These are phyloP conservation scores for Prinsepia uniflora DNA, from an alignment of 306 rosid species.

Conservation along the genomic window DNA sequence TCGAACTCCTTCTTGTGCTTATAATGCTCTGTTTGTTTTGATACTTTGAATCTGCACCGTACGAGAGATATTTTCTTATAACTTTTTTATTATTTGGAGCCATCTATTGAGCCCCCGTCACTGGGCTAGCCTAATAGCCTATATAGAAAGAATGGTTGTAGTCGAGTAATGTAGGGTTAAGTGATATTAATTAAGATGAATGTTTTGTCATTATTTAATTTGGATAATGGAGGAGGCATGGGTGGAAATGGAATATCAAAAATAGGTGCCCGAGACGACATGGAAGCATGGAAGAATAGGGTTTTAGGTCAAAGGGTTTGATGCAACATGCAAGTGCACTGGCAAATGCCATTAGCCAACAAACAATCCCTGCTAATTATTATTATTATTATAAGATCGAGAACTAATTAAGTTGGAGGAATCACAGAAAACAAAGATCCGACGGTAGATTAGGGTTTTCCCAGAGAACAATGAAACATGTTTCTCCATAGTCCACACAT, in stretches of 20 bases:
- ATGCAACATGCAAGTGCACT: neutral
- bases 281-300: constrained; percentile 5
- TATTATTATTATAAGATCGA: too few species aligned
- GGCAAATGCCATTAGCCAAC: neutral
- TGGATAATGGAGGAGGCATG: constrained; percentile 1
- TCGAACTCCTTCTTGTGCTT: too few species aligned
- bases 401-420: neutral
- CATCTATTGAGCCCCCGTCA: too few species aligned
- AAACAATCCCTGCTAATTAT: too few species aligned
- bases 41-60: too few species aligned
- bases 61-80: too few species aligned
- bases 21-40: too few species aligned
- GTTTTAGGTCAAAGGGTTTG: constrained; percentile 9
- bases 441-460: constrained; percentile 1
- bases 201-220: neutral
- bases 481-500: neutral
- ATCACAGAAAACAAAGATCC: constrained; percentile 17
- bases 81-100: too few species aligned
- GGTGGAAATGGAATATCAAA: neutral
- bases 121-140: neutral
- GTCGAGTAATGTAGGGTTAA: neutral
- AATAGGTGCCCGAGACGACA: too few species aligned
- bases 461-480: constrained; percentile 18
- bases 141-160: neutral
- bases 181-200: neutral